Evolutionary conservation across 768 basidiomycete genomes (phyloP).

Genomic region (Boletus huronensis): DNA sequence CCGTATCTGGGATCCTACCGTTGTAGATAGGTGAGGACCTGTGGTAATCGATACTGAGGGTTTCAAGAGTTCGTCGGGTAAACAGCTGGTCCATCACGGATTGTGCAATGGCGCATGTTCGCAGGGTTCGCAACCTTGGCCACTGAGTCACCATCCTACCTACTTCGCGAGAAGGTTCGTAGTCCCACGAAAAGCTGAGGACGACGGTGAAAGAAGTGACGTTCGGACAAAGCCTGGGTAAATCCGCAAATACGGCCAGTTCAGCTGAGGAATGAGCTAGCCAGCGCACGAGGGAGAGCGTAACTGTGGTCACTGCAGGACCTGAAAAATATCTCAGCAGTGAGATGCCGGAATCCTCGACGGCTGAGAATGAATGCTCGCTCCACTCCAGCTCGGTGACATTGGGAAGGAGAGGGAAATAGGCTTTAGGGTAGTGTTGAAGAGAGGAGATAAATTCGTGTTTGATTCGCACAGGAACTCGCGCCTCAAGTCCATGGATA

Average conservation of each 20-base stretch:
- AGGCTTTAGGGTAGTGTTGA: slow-evolving; percentile 5
- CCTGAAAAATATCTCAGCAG: slow-evolving; percentile 13
- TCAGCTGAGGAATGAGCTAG: slow-evolving; percentile 9
- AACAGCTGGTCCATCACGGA: slow-evolving; percentile 13
- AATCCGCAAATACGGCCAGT: slow-evolving; percentile 10
- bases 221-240: slow-evolving; percentile 18
- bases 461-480: neutral
- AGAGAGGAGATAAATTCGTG: slow-evolving; percentile 9
- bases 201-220: slow-evolving; percentile 16
- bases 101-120: slow-evolving; percentile 10
- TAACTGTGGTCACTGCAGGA: slow-evolving; percentile 10
- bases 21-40: slow-evolving; percentile 4
- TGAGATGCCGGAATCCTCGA: slow-evolving; percentile 8
- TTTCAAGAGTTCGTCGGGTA: neutral
- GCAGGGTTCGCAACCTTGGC: slow-evolving; percentile 9
- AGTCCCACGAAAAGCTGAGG: slow-evolving; percentile 7
- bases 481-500: slow-evolving; percentile 2
- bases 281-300: slow-evolving; percentile 15
- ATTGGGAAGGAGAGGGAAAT: slow-evolving; percentile 24
- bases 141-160: slow-evolving; percentile 18
- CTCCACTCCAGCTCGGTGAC: slow-evolving; percentile 15
- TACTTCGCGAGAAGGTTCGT: slow-evolving; percentile 7
- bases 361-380: slow-evolving; percentile 1
- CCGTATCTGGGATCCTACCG: slow-evolving; percentile 10
- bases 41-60: slow-evolving; percentile 14